Base-by-base conservation (phyloP, 768 basidiomycete genomes). In the Russula virescens region DNA sequence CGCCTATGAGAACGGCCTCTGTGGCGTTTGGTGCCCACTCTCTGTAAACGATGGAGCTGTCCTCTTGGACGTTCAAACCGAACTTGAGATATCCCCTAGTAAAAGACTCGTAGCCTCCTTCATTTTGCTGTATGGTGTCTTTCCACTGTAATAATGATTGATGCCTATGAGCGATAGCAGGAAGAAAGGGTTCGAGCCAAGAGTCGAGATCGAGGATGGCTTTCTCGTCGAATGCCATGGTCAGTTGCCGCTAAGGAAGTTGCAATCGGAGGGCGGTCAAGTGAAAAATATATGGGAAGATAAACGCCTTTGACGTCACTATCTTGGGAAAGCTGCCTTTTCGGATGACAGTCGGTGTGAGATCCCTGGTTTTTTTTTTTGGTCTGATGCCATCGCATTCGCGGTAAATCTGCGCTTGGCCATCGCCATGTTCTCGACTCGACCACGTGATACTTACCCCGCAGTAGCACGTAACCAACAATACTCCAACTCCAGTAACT, bases 1-100 rank as follows among this genome's bases (percentile, higher is more conserved):
- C 96, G 48, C 97, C 97, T 69, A 93, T 93, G 60, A 99, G 75
- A 71, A 77, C 81, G 3, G 95, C 96, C 69, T 88, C 86, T 49
- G 70, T 76, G 19, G 89, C 95, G 68, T 90, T 91, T 0, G 97
- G 95, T 10, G 97, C 96, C 97, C 97, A 99, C 73, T 99, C 97
- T 68, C 91, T 80, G 74, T 98, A 98, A 9, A 81, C 75, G 34
- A 98, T 82, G 31, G 86, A 80, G 57, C 85, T 86, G 61, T 87
- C 81, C 42, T 76, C 71, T 45, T 78, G 79, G 46, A 92, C 82
- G 61, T 89, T 86, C 68, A 99, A 78, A 40, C 96, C 96, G 71
- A 84, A 85, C 68, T 79, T 83, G 65, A 84, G 79, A 74, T 91
- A 95, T 2, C 91, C 91, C 70, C 86, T 82, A 7, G 89, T 87